phyloP scores from a whole-genome alignment of 331 rosid genomes.

The Quercus tomentella region DNA sequence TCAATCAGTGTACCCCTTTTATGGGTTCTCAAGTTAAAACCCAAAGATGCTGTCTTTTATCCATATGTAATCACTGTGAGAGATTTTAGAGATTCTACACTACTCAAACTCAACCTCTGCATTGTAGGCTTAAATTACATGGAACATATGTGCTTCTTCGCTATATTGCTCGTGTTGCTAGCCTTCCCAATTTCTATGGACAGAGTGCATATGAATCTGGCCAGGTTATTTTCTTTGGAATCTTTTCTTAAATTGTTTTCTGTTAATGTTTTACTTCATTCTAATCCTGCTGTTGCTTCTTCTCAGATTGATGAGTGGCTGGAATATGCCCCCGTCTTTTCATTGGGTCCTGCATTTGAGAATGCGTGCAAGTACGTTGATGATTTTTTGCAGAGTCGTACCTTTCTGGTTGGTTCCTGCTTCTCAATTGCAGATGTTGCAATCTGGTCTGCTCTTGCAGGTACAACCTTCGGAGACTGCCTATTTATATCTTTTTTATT shows the following conservation, averaged over 20 bases:
- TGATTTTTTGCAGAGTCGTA: conserved; percentile 54
- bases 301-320: conserved; percentile 80
- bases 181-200: conserved; percentile 61
- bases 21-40: not conserved
- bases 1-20: no score
- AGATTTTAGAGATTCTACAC: not conserved
- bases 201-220: conserved; percentile 49
- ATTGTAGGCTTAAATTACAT: conserved; percentile 52
- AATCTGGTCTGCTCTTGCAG: conserved; percentile 87
- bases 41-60: not conserved
- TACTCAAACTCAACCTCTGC: conserved; percentile 9
- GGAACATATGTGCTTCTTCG: conserved; percentile 71
- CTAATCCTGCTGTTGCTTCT: not conserved
- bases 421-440: conserved; percentile 87
- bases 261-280: not conserved
- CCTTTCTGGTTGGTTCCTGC: conserved; percentile 55
- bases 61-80: not conserved
- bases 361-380: conserved; percentile 71
- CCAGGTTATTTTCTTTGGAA: conserved; percentile 46
- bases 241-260: not conserved
- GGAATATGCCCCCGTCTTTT: conserved; percentile 69
- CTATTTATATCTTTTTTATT: conserved; percentile 4
- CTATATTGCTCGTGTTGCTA: conserved; percentile 50
- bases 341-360: conserved; percentile 80
- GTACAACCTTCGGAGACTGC: conserved; percentile 25